A percentile compares a stretch with the other conserved stretches of the same genome.
Conservation (phyloP, 2,329 filamentous ascomycete genomes). For the Venturia asperata region DNA sequence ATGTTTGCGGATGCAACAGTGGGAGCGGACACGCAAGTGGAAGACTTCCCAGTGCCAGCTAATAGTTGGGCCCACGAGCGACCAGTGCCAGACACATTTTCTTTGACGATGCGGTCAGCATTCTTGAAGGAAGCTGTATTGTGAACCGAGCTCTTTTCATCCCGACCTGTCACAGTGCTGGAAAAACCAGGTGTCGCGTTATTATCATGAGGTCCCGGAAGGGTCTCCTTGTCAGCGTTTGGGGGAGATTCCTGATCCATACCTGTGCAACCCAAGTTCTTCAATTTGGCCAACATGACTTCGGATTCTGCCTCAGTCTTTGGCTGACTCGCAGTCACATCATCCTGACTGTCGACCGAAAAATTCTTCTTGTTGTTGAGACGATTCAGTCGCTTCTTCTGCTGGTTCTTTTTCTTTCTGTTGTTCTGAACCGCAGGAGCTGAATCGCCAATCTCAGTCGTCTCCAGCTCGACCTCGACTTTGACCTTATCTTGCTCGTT, state of each 20-base stretch:
- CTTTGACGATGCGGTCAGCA: background rate
- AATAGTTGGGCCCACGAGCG: background rate
- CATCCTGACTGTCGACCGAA: background rate
- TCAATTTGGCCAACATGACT: background rate
- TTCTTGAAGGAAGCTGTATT: background rate
- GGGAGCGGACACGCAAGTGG: background rate
- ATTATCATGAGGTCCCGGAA: background rate
- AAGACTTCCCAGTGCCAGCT: background rate
- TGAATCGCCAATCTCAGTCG: background rate
- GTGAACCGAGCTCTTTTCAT: conserved; percentile 6
- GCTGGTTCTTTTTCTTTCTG: conserved; percentile 2
- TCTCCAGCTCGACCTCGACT: background rate
- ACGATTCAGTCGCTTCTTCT: background rate
- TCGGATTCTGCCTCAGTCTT: background rate
- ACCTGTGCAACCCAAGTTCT: conserved; percentile 1
- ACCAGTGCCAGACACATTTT: background rate
- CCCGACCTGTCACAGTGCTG: conserved; percentile 1
- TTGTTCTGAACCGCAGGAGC: background rate
- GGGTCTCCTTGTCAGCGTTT: background rate
- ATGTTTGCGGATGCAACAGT: background rate
- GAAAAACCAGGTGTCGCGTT: background rate
- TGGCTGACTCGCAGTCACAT: background rate
- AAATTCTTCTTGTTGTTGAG: conserved; percentile 7
- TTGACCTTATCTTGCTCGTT: background rate
- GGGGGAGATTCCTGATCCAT: conserved; percentile 7